These are phyloP conservation scores for Phlyctochytrium arcticum DNA, from an alignment of 192 early-diverging fungal species.

Conservation along the genomic window DNA sequence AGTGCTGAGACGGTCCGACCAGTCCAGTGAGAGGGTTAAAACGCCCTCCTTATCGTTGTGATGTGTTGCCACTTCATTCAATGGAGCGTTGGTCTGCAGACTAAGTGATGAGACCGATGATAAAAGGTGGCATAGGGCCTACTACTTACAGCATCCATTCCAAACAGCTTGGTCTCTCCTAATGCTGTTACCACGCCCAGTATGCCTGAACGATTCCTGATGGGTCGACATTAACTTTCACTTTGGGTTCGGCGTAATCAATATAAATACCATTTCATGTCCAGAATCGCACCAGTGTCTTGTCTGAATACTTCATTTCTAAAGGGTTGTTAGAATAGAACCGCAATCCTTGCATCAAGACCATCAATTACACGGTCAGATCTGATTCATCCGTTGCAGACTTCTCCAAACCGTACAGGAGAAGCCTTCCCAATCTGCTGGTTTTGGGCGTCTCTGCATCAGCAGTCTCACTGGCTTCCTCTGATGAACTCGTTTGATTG, in stretches of 20 bases:
- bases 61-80: not conserved
- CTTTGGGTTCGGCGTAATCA: not conserved
- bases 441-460: not conserved
- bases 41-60: constrained; percentile 28
- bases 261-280: constrained; percentile 47
- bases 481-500: not conserved
- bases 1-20: constrained; percentile 60
- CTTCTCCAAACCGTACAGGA: constrained; percentile 1
- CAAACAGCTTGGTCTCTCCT: constrained; percentile 23
- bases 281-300: constrained; percentile 46
- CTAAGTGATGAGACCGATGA: not conserved
- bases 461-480: not conserved
- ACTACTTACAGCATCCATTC: constrained; percentile 4
- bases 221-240: not conserved
- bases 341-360: not conserved
- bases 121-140: not conserved
- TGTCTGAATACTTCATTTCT: constrained; percentile 55
- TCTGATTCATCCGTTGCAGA: not conserved
- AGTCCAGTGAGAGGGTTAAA: constrained; percentile 85
- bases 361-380: not conserved
- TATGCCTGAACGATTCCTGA: not conserved
- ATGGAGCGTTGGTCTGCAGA: too few relatives aligned
- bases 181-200: constrained; percentile 26
- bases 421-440: constrained; percentile 13
- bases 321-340: not conserved